Conservation (phyloP, 169 alveolate genomes). For the Plasmodium chabaudi region DNA sequence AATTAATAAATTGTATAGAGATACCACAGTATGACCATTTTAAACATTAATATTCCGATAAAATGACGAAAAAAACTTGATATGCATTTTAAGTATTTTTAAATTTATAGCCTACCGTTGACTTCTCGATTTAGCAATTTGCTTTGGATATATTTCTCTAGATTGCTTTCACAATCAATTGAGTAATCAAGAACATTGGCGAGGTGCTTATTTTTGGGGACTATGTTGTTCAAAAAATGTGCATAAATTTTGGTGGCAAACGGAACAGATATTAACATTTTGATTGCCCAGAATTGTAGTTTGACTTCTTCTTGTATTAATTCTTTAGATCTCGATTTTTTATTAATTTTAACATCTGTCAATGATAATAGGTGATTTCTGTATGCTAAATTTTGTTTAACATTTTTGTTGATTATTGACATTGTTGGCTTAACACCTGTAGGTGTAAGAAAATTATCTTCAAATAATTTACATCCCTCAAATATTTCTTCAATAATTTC, state of each 20-base stretch:
- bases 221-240: slow-evolving; percentile 87
- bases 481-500: slow-evolving; percentile 90
- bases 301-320: slow-evolving; percentile 88
- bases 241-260: slow-evolving; percentile 89
- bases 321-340: slow-evolving; percentile 84
- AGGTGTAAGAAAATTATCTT: slow-evolving; percentile 84
- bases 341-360: slow-evolving; percentile 83
- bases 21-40: too few relatives aligned
- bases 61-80: too few relatives aligned
- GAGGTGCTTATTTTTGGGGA: slow-evolving; percentile 78
- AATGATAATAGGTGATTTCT: slow-evolving; percentile 83
- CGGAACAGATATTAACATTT: slow-evolving; percentile 89
- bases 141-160: slow-evolving; percentile 78
- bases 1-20: too few relatives aligned
- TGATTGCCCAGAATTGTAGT: slow-evolving; percentile 90
- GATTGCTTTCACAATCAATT: slow-evolving; percentile 78
- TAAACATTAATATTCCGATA: too few relatives aligned
- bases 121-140: slow-evolving; percentile 69
- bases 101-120: slow-evolving; percentile 17
- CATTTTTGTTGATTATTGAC: slow-evolving; percentile 82
- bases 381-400: slow-evolving; percentile 82
- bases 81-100: too few relatives aligned
- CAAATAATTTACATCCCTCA: slow-evolving; percentile 88
- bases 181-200: slow-evolving; percentile 76
- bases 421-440: slow-evolving; percentile 81